Base-by-base conservation (phyloP, 2,329 filamentous ascomycete genomes). In the Alternaria sp. region DNA sequence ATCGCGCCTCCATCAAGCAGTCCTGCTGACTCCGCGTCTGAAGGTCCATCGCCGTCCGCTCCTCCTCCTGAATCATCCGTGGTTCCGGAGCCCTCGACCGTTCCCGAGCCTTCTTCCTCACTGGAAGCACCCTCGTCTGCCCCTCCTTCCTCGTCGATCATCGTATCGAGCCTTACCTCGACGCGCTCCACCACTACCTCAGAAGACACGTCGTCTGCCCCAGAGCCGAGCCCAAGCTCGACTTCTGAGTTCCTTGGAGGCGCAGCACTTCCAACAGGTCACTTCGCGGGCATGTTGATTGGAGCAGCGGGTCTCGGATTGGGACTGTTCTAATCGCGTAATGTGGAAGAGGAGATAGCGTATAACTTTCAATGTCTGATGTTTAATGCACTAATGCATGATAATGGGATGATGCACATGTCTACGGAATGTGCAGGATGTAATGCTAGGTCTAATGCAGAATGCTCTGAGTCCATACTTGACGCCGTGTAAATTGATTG, bases 281-380 rank as follows among this genome's bases (percentile, higher is more conserved):
- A 66, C 11, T 57, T 73, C 11, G 72, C 67, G 10, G 69, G 70
- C 1, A 67, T 69, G 57, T 40, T 75, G 3, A 52, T 75, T 49
- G 73, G 73, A 19, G 73, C 71, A 15, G 72, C 70, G 7, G 73
- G 71, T 13, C 9, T 76, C 23, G 73, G 73, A 4, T 21, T 75
- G 9, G 73, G 72, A 1, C 62, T 73, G 23, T 58, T 76, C 36
- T 75, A 62, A 62, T 53, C 13, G 19, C 23, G 19, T 15, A 46
- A 3, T 19, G 17, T 17, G 15, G 19, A 15, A 44, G 17, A 6
- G 28, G 17, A 43, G 23, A 40, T 26, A 47, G 25, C 30, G 50
- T 28, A 55, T 50, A 51, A n/a, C 28, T 40, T 50, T 21, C 44
- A 23, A 58, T 60, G 32, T 61, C 55, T 57, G 28, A 64, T 57